Evolutionary conservation across 192 early-diverging fungal species (phyloP), one percentile per base, ranked within the genome.

Genomic region (Irineochytrium annulatum): DNA sequence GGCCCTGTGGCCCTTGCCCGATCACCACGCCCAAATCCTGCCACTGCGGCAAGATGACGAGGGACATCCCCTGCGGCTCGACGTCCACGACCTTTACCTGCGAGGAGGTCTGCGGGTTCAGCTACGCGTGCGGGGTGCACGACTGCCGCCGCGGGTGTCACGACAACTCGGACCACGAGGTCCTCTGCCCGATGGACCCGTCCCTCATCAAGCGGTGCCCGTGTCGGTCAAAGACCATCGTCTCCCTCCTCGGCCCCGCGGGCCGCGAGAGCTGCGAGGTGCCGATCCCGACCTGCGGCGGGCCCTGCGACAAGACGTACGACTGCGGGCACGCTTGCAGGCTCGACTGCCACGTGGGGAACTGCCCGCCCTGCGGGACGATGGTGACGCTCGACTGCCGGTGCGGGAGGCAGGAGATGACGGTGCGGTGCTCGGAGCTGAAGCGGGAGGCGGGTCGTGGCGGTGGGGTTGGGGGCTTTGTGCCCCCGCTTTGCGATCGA

Each of bases 1-100:
- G 87, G 2, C 68, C 74, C 3, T 95, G 95, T 51, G 74, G 68
- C 41, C 87, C 86, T 1, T 95, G 95, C 55, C 32, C 63, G 16
- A 49, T 71, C 22, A 44, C 27, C 3, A 19, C 69, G 2, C 43
- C 26, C 2, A 19, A 60, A 8, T 33, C 49, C 22, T 80, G 78
- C 51, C 44, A 24, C 4, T 80, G 78, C 57, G 69, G 74, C 29
- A 68, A 71, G 29, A 43, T 48, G 14, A 58, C 68, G 2, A 54
- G 43, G 19, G 27, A 51, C 13, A 51, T 61, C 14, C 35, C 60
- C 0, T 80, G 78, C 44, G 74, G 68, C 4, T 16, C 35, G 30
- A 24, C 45, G 2, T 24, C 39, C 5, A 34, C 29, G 64, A 54
- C 22, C n/a, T 41, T 26, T 60, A 43, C 54, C 52, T 80, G 78